A percentile compares a stretch with the other conserved stretches of the same genome.
Conservation (phyloP, 306 rosid species). For the Vigna unguiculata region DNA sequence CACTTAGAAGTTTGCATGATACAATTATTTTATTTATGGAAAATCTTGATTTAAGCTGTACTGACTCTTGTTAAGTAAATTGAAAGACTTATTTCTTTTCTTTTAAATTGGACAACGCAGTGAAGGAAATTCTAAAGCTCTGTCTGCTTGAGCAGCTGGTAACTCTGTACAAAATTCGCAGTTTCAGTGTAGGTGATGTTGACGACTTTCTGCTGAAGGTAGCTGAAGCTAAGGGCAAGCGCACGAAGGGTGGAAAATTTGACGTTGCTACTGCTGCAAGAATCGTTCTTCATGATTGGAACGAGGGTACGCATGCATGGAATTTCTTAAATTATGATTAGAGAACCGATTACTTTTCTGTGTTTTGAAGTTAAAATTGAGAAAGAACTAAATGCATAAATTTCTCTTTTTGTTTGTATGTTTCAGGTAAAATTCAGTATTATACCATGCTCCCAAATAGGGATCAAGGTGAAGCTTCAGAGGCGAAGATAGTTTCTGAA, state of each 20-base stretch:
- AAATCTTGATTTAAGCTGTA: not conserved
- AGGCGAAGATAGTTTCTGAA: conserved; percentile 71
- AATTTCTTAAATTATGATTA: conserved; percentile 4
- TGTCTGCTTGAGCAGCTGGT: conserved; percentile 76
- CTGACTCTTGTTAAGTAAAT: not conserved
- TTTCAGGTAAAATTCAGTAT: conserved; percentile 91
- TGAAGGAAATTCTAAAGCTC: conserved; percentile 92
- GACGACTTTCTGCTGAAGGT: conserved; percentile 89
- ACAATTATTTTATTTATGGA: not conserved
- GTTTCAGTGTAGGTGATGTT: conserved; percentile 81
- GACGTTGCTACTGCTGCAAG: conserved; percentile 86
- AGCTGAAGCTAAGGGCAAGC: conserved; percentile 90
- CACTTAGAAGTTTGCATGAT: not conserved
- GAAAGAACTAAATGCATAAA: not conserved
- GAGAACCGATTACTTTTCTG: not conserved
- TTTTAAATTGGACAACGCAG: conserved; percentile 50
- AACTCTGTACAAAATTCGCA: conserved; percentile 77
- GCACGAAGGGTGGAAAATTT: conserved; percentile 86
- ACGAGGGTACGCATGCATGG: conserved; percentile 66
- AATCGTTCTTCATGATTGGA: conserved; percentile 96
- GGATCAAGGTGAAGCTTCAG: conserved; percentile 71
- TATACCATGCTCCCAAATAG: conserved; percentile 90
- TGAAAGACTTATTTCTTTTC: conserved; percentile 15
- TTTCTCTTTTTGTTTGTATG: not conserved
- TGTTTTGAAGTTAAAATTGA: conserved; percentile 27